phyloP scores from a whole-genome alignment of 768 basidiomycete genomes.

The Auriscalpium vulgare region DNA sequence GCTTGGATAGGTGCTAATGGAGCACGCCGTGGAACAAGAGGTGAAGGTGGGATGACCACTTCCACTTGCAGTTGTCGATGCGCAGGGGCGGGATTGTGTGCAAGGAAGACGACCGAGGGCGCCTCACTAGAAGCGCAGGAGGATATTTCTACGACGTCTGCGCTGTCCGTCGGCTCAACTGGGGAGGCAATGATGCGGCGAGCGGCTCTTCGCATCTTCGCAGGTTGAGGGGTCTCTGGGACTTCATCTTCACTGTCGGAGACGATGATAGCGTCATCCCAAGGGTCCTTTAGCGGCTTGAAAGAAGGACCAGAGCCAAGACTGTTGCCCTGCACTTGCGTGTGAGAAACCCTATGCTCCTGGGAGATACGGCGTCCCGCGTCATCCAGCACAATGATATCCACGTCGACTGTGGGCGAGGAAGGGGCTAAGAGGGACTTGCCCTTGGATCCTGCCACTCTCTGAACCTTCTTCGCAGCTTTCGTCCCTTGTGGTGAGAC shows the following conservation, averaged over 20 bases:
- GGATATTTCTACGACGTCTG: background rate
- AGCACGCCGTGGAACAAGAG: background rate
- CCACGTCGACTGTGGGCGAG: conserved; percentile 49
- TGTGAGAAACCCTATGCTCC: conserved; percentile 51
- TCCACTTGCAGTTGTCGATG: conserved; percentile 20
- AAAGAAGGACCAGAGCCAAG: background rate
- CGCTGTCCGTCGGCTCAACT: conserved; percentile 32
- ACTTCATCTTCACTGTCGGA: conserved; percentile 20
- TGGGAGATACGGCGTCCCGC: conserved; percentile 48
- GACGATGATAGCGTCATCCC: background rate
- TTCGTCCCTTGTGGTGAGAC: conserved; percentile 19
- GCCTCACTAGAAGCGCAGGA: background rate
- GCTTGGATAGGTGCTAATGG: background rate
- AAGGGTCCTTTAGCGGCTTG: background rate
- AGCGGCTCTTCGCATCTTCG: conserved; percentile 8
- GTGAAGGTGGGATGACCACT: conserved; percentile 33
- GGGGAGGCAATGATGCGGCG: conserved; percentile 28
- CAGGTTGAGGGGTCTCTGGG: conserved; percentile 4
- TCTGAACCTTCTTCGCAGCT: conserved; percentile 19
- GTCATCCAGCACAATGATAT: conserved; percentile 61
- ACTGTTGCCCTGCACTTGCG: conserved; percentile 31
- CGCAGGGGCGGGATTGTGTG: background rate
- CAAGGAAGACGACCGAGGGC: background rate
- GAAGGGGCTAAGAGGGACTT: conserved; percentile 24
- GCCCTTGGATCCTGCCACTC: conserved; percentile 4